These are phyloP conservation scores for Clavispora phyllophila DNA, from an alignment of 805 yeast genomes.

Conservation along the genomic window DNA sequence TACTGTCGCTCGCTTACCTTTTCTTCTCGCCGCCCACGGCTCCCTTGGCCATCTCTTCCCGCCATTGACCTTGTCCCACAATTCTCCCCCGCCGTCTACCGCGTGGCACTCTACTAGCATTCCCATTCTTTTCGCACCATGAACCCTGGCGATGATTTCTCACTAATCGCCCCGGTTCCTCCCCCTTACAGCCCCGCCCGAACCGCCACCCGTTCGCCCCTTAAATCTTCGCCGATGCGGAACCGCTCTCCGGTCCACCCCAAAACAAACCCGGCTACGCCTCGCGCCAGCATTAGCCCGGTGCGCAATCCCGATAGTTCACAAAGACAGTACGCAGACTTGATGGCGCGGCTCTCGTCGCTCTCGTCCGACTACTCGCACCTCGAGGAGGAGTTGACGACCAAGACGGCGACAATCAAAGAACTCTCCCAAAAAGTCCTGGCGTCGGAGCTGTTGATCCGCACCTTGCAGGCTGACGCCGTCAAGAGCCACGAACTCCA, in stretches of 20 bases:
- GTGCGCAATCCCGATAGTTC: conserved; percentile 1
- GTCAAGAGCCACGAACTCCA: conserved; percentile 23
- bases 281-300: background rate
- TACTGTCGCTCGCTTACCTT: too few species aligned
- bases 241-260: background rate
- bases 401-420: conserved; percentile 19
- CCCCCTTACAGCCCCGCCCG: background rate
- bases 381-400: conserved; percentile 26
- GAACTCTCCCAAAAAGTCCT: conserved; percentile 24
- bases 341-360: conserved; percentile 23
- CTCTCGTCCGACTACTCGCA: conserved; percentile 24
- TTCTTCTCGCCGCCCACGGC: background rate
- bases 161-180: background rate
- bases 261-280: background rate
- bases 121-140: background rate
- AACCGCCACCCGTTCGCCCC: conserved; percentile 2
- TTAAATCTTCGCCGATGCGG: conserved; percentile 1
- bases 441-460: conserved; percentile 25
- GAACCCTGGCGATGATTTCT: background rate
- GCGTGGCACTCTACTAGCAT: background rate
- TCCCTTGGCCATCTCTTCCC: background rate
- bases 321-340: conserved; percentile 28
- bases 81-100: background rate
- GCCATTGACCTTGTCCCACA: background rate
- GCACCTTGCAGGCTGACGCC: conserved; percentile 25